Evolutionary conservation across 345 rosid species (phyloP).

Genomic region (Arabis hirsuta): DNA sequence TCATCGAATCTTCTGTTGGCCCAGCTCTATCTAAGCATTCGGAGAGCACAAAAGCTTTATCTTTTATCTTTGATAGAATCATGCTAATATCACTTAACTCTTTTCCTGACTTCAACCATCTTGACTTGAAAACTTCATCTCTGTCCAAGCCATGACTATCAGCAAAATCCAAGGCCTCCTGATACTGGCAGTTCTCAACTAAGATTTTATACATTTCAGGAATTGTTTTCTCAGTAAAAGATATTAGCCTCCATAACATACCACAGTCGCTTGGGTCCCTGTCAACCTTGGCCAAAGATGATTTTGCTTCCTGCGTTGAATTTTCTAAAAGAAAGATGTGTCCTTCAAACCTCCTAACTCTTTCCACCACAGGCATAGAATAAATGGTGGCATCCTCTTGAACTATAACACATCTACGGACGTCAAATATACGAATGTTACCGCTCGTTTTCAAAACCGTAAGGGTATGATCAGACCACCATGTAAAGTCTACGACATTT

Average conservation of each 20-base stretch:
- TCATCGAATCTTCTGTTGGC: conserved; percentile 77
- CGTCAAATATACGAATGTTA: conserved; percentile 58
- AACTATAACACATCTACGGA: conserved; percentile 54
- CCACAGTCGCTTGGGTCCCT: conserved; percentile 48
- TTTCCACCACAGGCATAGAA: conserved; percentile 72
- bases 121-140: conserved; percentile 80
- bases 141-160: conserved; percentile 72
- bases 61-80: conserved; percentile 69
- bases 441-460: conserved; percentile 65
- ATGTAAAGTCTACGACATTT: conserved; percentile 72
- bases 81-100: conserved; percentile 61
- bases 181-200: conserved; percentile 60
- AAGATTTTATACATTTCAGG: conserved; percentile 79
- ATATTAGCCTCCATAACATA: conserved; percentile 69
- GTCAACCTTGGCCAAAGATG: conserved; percentile 43
- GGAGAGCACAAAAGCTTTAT: conserved; percentile 69
- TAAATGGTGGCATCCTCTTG: conserved; percentile 58
- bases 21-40: conserved; percentile 83
- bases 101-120: conserved; percentile 75
- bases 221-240: conserved; percentile 78
- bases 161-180: conserved; percentile 84
- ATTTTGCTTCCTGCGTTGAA: conserved; percentile 44
- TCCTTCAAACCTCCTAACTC: conserved; percentile 58
- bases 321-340: conserved; percentile 70
- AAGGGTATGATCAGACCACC: conserved; percentile 89